Conservation (phyloP, 2,329 filamentous ascomycete species). For the Ceratocystis lukuohia region DNA sequence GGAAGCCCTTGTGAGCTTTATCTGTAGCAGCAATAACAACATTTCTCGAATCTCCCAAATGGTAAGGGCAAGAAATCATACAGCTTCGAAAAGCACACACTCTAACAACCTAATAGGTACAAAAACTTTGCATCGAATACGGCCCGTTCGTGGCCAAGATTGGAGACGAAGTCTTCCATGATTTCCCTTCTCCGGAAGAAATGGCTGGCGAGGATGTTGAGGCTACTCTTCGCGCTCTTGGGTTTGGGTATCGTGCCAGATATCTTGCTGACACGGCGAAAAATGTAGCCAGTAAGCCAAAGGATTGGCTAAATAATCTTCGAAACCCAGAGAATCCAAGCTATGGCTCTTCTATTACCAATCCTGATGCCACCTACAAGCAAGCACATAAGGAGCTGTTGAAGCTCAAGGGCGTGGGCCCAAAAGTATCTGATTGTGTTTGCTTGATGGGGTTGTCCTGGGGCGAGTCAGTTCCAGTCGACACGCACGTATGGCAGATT, state of each 20-base stretch:
- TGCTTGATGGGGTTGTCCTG: slow-evolving; percentile 93
- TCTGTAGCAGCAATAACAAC: slow-evolving; percentile 98
- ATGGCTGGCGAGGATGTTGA: slow-evolving; percentile 68
- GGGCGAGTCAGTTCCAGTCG: slow-evolving; percentile 88
- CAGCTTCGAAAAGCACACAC: background rate
- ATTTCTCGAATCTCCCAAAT: slow-evolving; percentile 91
- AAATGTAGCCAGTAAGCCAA: slow-evolving; percentile 55
- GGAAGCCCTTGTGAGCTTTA: slow-evolving; percentile 88
- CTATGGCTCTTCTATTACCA: slow-evolving; percentile 30
- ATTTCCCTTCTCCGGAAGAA: slow-evolving; percentile 66
- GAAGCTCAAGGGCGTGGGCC: slow-evolving; percentile 72
- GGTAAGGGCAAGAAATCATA: slow-evolving; percentile 35
- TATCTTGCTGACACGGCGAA: slow-evolving; percentile 80
- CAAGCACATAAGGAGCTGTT: slow-evolving; percentile 70
- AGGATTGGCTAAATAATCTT: slow-evolving; percentile 63
- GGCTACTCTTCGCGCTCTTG: slow-evolving; percentile 61
- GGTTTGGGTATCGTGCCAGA: slow-evolving; percentile 88
- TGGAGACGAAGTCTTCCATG: slow-evolving; percentile 61
- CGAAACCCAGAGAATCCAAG: slow-evolving; percentile 62
- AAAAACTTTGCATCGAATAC: slow-evolving; percentile 80
- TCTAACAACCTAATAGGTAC: slow-evolving; percentile 37
- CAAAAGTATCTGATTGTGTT: slow-evolving; percentile 94
- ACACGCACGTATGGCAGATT: slow-evolving; percentile 98
- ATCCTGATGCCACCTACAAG: slow-evolving; percentile 49
- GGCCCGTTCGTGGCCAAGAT: slow-evolving; percentile 62